Evolutionary conservation across 1,139 yeast species (phyloP), one percentile per base, ranked within the genome.

Genomic region (Zygosaccharomyces pseudobailii): DNA sequence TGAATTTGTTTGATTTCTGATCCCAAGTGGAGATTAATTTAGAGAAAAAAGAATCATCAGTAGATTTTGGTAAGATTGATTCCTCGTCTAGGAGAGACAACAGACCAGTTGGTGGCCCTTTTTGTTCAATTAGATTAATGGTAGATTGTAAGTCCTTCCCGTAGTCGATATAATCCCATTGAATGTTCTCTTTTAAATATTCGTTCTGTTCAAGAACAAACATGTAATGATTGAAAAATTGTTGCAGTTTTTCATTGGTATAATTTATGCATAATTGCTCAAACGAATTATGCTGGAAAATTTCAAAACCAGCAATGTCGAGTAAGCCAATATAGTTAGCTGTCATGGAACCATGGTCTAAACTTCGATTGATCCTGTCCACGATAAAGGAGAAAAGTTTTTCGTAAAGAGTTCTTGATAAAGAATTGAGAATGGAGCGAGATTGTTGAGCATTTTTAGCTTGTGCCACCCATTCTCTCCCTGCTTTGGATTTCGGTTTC

Each of bases 261-360:
- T 87, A 92, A 62, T 94, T 94, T 63, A 94, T 94, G 69, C 98
- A 92, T 38, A 94, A 75, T 68, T 94, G 99, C 66, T 94, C 99
- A 65, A 94, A 92, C 1, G 96, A 87, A 63, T 94, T 94, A 51
- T 78, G 77, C 49, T 87, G 83, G 64, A 94, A 94, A 50, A 92
- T 92, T 69, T 94, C 99, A 69, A 92, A 94, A 6, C 98, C 99
- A 0, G 97, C 97, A 59, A 92, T 94, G 72, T 92, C 99, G 50
- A 92, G 72, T 3, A 94, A 94, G 2, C 99, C 98, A 57, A 92
- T 88, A 57, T 84, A 90, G 49, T 84, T 80, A 19, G 71, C 67
- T 17, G 72, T 66, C 47, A 66, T 62, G 0, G 67, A 62, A 8
- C 71, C 68, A 42, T 70, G 69, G 33, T 75, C 79, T 40, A 90